phyloP scores from a whole-genome alignment of 371 early-diverging fungal species.

The Rhizopus sp. region DNA sequence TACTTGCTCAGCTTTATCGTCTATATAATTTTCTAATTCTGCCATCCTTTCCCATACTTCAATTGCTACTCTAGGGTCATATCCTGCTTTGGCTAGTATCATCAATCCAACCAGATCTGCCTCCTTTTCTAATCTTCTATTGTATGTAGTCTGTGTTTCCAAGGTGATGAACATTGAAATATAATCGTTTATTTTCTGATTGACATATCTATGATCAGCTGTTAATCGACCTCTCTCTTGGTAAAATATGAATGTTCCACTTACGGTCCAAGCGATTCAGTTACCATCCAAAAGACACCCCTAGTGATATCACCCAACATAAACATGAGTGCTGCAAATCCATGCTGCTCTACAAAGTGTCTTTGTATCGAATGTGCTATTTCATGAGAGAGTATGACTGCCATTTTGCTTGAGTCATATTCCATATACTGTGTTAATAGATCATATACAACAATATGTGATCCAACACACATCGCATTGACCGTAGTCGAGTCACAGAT shows the following conservation, averaged over 20 bases:
- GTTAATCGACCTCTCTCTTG: neutral
- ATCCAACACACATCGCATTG: slow-evolving; percentile 52
- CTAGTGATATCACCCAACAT: slow-evolving; percentile 52
- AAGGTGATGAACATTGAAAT: slow-evolving; percentile 33
- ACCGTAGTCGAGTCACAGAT: slow-evolving; percentile 42
- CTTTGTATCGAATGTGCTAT: slow-evolving; percentile 64
- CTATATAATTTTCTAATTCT: slow-evolving; percentile 34
- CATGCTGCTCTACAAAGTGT: slow-evolving; percentile 65
- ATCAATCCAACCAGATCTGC: slow-evolving; percentile 1
- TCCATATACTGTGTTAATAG: slow-evolving; percentile 50
- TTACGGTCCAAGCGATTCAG: slow-evolving; percentile 52
- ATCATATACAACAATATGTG: slow-evolving; percentile 46
- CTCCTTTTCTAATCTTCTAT: slow-evolving; percentile 45
- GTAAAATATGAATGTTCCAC: slow-evolving; percentile 22
- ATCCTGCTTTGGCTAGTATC: slow-evolving; percentile 10
- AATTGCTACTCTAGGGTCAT: slow-evolving; percentile 48
- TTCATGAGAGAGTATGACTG: slow-evolving; percentile 65
- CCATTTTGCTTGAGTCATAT: slow-evolving; percentile 55
- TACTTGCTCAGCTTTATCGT: neutral
- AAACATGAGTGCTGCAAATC: slow-evolving; percentile 46
- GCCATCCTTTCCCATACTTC: slow-evolving; percentile 53
- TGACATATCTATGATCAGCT: slow-evolving; percentile 29
- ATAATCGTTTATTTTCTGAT: slow-evolving; percentile 48
- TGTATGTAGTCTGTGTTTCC: slow-evolving; percentile 44
- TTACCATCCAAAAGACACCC: slow-evolving; percentile 50